These are phyloP conservation scores for Sparassis latifolia DNA, from an alignment of 1,284 basidiomycete species.

Conservation along the genomic window DNA sequence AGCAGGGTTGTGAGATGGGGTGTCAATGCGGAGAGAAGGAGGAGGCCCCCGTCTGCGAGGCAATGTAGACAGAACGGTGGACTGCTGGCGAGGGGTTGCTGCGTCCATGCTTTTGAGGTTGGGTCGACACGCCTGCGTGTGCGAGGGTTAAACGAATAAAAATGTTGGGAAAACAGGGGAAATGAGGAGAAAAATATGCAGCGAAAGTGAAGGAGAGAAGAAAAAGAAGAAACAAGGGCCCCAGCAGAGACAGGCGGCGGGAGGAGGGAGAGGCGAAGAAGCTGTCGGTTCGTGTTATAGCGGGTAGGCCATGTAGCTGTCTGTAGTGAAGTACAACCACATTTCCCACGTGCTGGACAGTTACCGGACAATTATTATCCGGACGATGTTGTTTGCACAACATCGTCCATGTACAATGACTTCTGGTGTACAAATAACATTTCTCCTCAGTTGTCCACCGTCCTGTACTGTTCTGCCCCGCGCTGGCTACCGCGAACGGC, in stretches of 20 bases:
- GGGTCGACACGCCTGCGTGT: conserved; percentile 45
- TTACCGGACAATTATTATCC: too few species aligned
- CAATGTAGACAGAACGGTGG: conserved; percentile 21
- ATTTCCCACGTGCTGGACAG: too few species aligned
- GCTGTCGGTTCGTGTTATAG: neutral
- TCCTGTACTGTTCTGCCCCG: too few species aligned
- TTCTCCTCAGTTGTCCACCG: too few species aligned
- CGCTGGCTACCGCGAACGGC: too few species aligned
- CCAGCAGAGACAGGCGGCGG: conserved; percentile 12
- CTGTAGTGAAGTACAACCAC: too few species aligned
- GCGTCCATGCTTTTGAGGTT: conserved; percentile 33
- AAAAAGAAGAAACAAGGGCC: conserved; percentile 9
- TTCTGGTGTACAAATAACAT: too few species aligned
- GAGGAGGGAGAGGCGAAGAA: conserved; percentile 12
- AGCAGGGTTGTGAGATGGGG: conserved; percentile 40
- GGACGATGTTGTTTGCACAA: too few species aligned
- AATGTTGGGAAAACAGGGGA: conserved; percentile 19
- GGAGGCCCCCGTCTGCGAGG: conserved; percentile 52
- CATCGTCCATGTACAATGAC: too few species aligned
- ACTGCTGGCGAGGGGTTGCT: conserved; percentile 26
- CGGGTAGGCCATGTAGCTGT: too few species aligned
- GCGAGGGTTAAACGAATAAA: conserved; percentile 12
- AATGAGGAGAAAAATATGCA: conserved; percentile 24
- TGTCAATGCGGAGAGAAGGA: conserved; percentile 52
- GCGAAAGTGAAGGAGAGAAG: conserved; percentile 15